These are phyloP conservation scores for Xerocomus amazonicus DNA, from an alignment of 1,284 basidiomycete genomes.

Conservation along the genomic window DNA sequence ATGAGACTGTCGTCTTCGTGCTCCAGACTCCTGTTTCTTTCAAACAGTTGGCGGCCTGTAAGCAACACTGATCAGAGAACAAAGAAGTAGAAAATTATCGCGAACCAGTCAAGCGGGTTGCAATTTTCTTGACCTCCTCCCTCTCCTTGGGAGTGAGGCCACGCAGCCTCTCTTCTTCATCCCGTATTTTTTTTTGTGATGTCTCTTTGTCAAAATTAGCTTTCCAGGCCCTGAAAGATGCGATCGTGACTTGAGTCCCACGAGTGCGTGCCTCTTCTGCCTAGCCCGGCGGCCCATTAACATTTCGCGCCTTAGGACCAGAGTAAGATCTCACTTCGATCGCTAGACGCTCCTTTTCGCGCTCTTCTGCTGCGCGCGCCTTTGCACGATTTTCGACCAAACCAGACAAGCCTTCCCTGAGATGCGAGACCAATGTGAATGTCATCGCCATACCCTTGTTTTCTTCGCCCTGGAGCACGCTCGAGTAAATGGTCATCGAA, in stretches of 20 bases:
- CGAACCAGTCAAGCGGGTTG: constrained; percentile 69
- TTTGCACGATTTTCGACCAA: constrained; percentile 62
- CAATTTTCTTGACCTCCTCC: constrained; percentile 78
- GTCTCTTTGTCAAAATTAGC: constrained; percentile 71
- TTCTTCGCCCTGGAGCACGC: constrained; percentile 68
- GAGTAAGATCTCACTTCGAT: constrained; percentile 58
- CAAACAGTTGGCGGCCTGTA: constrained; percentile 85
- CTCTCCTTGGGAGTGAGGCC: constrained; percentile 79
- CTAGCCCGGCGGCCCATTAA: constrained; percentile 39
- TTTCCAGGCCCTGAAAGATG: constrained; percentile 83
- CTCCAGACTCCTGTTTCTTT: constrained; percentile 69
- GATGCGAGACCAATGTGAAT: constrained; percentile 86
- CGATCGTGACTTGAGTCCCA: constrained; percentile 85
- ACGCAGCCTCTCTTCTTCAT: constrained; percentile 83
- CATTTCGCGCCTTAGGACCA: background rate
- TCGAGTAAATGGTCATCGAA: constrained; percentile 4
- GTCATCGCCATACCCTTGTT: constrained; percentile 98
- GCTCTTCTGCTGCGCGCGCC: constrained; percentile 58
- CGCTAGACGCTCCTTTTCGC: constrained; percentile 65
- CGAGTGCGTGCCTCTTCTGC: constrained; percentile 85
- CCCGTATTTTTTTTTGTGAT: constrained; percentile 53
- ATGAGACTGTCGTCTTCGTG: constrained; percentile 67
- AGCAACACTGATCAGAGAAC: constrained; percentile 8
- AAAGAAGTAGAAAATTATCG: constrained; percentile 4
- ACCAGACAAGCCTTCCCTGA: constrained; percentile 74